Percentiles rank a stretch among this genome's conserved stretches.
Conservation (phyloP, 2,329 filamentous ascomycete species). For the Aureobasidium zeae region DNA sequence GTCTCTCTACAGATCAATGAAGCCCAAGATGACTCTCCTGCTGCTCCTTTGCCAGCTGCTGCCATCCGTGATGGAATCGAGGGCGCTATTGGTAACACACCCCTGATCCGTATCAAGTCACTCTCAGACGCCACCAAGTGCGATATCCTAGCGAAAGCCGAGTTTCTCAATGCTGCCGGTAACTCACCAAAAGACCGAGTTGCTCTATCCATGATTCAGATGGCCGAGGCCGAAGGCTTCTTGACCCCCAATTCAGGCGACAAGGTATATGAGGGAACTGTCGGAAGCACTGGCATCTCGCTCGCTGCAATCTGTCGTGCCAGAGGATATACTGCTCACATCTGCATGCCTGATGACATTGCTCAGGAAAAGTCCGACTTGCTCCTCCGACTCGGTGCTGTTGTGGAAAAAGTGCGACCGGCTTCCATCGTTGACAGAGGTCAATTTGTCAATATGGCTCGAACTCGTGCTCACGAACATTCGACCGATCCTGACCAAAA, state of each 20-base stretch:
- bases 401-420: constrained; percentile 82
- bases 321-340: constrained; percentile 82
- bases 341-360: constrained; percentile 96
- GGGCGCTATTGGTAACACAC: constrained; percentile 87
- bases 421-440: constrained; percentile 87
- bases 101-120: constrained; percentile 74
- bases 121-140: constrained; percentile 81
- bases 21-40: constrained; percentile 4
- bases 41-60: constrained; percentile 1
- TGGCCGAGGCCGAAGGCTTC: constrained; percentile 67
- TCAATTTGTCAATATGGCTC: constrained; percentile 91
- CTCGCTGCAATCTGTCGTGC: constrained; percentile 82
- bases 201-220: constrained; percentile 76
- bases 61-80: constrained; percentile 70
- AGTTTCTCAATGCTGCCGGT: constrained; percentile 91
- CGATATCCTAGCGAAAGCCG: constrained; percentile 84
- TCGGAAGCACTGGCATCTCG: constrained; percentile 92
- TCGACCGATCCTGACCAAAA: constrained; percentile 47
- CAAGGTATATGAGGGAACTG: constrained; percentile 94
- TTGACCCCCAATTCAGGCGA: constrained; percentile 74
- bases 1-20: constrained; percentile 28
- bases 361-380: constrained; percentile 80
- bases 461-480: constrained; percentile 66
- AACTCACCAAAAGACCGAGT: constrained; percentile 93
- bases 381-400: constrained; percentile 78